Percentiles rank a stretch among this genome's conserved stretches.
Conservation (phyloP, 768 basidiomycete genomes). For the Calvatia gigantea region DNA sequence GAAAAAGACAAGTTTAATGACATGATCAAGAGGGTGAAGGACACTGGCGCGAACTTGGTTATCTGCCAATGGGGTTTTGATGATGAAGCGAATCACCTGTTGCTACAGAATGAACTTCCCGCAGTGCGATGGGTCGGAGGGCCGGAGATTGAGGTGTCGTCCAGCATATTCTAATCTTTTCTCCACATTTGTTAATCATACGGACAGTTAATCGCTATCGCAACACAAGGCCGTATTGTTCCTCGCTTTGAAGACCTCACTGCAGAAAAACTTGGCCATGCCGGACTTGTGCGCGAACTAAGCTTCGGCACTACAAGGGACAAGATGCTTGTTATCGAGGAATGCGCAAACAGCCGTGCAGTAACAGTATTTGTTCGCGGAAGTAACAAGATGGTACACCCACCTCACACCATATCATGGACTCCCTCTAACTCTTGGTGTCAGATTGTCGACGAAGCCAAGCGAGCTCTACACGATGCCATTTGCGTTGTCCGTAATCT, state of each 20-base stretch:
- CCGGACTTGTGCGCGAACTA: slow-evolving; percentile 91
- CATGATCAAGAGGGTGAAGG: slow-evolving; percentile 96
- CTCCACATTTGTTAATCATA: background rate
- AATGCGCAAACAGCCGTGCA: slow-evolving; percentile 94
- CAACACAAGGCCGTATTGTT: slow-evolving; percentile 96
- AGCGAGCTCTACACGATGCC: slow-evolving; percentile 96
- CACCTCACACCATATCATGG: background rate
- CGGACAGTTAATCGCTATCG: slow-evolving; percentile 91
- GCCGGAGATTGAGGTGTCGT: slow-evolving; percentile 90
- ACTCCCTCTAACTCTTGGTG: background rate
- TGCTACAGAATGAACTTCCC: slow-evolving; percentile 97
- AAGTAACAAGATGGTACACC: slow-evolving; percentile 93
- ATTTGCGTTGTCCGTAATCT: slow-evolving; percentile 96
- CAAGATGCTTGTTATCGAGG: slow-evolving; percentile 99
- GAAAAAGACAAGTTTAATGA: slow-evolving; percentile 95
- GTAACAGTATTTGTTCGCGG: slow-evolving; percentile 98
- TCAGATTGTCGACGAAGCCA: slow-evolving; percentile 98
- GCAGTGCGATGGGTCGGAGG: slow-evolving; percentile 99
- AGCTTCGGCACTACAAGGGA: slow-evolving; percentile 97
- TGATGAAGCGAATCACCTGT: slow-evolving; percentile 95
- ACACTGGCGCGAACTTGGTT: slow-evolving; percentile 95
- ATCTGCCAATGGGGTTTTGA: slow-evolving; percentile 99
- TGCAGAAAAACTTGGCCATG: slow-evolving; percentile 85
- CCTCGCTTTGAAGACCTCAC: slow-evolving; percentile 97
- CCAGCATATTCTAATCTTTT: background rate